Base-by-base conservation (phyloP, 768 basidiomycete genomes). In the Boletus sp. region DNA sequence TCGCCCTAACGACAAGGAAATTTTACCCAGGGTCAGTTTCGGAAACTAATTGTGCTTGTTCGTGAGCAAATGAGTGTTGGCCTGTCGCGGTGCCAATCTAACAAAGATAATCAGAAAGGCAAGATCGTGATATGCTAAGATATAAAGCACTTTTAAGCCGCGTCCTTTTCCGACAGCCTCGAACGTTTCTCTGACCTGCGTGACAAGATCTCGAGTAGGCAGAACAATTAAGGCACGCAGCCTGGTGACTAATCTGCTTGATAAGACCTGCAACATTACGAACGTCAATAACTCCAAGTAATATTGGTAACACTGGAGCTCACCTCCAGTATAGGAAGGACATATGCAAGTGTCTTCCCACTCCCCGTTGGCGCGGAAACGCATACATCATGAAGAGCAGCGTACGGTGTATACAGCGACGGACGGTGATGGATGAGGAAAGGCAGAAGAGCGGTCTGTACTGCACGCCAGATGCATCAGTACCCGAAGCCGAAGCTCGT, bases 341-440 rank as follows among this genome's bases (percentile, higher is more conserved):
- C 91, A 74, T 99, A 99, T n/a, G 93, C 91, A 30, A 99, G 79
- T 0, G 96, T 99, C 73, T 99, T 99, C 0, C 97, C 97, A 63
- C 94, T 97, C 24, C 97, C 97, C 0, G 97, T 99, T 0, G 97
- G 97, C 1, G 97, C 97, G 8, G 94, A 97, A 12, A 96, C 90
- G 63, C 94, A 95, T 12, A 94, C 80, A 72, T 99, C 97, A 29
- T 80, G 80, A 29, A 86, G 86, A 36, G 83, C 79, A 55, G 80
- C 68, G 63, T 83, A 86, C 0, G 91, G 86, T 42, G 79, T 75
- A 65, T 92, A 92, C 10, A 94, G 71, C 1, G 76, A 70, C 49
- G 76, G 58, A 17, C 77, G 67, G 47, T 75, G 50, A 15, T 80
- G 78, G 14, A 95, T 80, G 0, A 98, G 77, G 66, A 93, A 85